phyloP scores from a whole-genome alignment of 1,284 basidiomycete genomes.

The Calocybe gambosa region DNA sequence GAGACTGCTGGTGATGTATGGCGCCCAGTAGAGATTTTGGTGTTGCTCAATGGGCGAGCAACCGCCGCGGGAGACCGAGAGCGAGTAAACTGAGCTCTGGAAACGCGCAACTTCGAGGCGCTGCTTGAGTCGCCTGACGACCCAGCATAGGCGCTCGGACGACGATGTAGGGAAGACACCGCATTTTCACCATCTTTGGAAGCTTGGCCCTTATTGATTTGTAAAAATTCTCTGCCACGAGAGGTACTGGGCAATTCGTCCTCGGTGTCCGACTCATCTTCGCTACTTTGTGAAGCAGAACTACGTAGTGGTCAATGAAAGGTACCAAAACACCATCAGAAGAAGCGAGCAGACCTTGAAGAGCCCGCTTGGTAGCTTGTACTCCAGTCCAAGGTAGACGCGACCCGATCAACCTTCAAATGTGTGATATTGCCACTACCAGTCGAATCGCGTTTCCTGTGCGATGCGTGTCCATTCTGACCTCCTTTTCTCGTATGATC shows the following conservation, averaged over 20 bases:
- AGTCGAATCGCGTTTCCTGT: slow-evolving; percentile 31
- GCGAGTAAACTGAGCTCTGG: slow-evolving; percentile 42
- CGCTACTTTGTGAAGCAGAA: slow-evolving; percentile 40
- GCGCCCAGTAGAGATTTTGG: slow-evolving; percentile 24
- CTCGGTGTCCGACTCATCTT: slow-evolving; percentile 46
- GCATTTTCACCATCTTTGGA: slow-evolving; percentile 10
- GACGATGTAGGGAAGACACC: slow-evolving; percentile 20
- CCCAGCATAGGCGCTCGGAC: slow-evolving; percentile 27
- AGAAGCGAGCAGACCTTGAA: slow-evolving; percentile 45
- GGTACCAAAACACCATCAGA: neutral
- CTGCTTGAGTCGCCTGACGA: slow-evolving; percentile 30
- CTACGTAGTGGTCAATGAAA: slow-evolving; percentile 23
- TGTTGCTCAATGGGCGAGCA: slow-evolving; percentile 22
- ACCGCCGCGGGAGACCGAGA: slow-evolving; percentile 49
- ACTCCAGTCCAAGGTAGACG: slow-evolving; percentile 53
- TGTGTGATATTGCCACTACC: slow-evolving; percentile 17
- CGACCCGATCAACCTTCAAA: slow-evolving; percentile 20
- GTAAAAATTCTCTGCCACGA: slow-evolving; percentile 34
- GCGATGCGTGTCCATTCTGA: slow-evolving; percentile 28
- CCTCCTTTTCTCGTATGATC: slow-evolving; percentile 33
- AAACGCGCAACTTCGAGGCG: slow-evolving; percentile 14
- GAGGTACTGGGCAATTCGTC: slow-evolving; percentile 30
- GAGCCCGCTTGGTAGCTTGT: slow-evolving; percentile 82
- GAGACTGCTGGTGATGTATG: slow-evolving; percentile 26
- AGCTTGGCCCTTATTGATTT: slow-evolving; percentile 11